Conservation (phyloP, 441 rosid species). For the Arabidopsis lyrata region DNA sequence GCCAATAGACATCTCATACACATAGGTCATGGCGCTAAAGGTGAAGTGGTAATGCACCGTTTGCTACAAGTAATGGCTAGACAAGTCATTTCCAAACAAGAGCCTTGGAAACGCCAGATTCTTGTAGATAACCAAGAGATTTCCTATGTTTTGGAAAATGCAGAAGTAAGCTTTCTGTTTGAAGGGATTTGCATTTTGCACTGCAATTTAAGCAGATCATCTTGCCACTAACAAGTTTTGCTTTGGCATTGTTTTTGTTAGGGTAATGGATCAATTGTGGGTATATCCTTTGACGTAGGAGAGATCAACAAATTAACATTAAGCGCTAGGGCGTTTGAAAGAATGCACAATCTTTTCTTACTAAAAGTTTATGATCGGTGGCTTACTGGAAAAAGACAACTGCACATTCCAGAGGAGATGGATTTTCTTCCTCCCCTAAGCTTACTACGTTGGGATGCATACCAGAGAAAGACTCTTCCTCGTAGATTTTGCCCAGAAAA, state of each 20-base stretch:
- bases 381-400: neutral
- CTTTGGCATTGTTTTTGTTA: neutral
- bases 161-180: no score
- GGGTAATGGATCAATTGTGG: neutral
- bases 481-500: neutral
- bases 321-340: constrained; percentile 21
- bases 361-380: no score
- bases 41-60: no score
- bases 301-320: neutral
- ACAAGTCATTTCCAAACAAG: no score
- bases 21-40: no score
- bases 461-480: neutral
- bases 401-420: constrained; percentile 9
- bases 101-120: no score
- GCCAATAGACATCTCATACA: no score
- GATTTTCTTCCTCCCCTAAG: neutral
- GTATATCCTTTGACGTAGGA: neutral
- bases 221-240: neutral
- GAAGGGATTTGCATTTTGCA: neutral
- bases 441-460: neutral
- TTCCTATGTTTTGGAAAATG: no score
- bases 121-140: no score
- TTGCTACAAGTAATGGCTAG: no score
- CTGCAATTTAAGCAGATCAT: no score
- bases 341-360: neutral